Percentiles rank a stretch among this genome's conserved stretches.
Evolutionary conservation across 2,329 filamentous ascomycete species (phyloP).

Genomic region (Cladosporium sp.): DNA sequence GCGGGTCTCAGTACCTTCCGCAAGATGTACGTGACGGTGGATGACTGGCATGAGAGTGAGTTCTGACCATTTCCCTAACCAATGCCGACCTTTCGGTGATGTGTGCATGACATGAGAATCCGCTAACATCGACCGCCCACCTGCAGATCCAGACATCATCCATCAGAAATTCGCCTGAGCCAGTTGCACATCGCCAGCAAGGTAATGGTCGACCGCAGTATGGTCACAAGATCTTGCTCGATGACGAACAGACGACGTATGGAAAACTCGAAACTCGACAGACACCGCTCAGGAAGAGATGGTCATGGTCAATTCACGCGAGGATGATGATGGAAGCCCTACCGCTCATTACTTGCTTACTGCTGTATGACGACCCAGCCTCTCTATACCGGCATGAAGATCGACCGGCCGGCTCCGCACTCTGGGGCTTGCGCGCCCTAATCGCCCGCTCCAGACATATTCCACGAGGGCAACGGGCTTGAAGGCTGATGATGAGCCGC

Average conservation of each 20-base stretch:
- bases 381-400: not conserved
- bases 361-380: constrained; percentile 9
- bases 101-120: not conserved
- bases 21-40: constrained; percentile 99
- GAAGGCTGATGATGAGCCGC: too few relatives aligned
- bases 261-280: not conserved
- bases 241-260: not conserved
- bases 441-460: constrained; percentile 9
- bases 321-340: not conserved
- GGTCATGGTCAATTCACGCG: not conserved
- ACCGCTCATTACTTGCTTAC: too few relatives aligned
- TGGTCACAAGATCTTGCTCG: not conserved
- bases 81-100: constrained; percentile 1
- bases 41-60: constrained; percentile 93
- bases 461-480: constrained; percentile 11
- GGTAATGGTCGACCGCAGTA: too few relatives aligned
- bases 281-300: too few relatives aligned
- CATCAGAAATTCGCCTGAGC: constrained; percentile 87
- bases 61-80: constrained; percentile 8
- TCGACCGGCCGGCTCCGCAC: constrained; percentile 11
- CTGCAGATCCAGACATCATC: constrained; percentile 80
- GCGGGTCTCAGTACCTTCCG: constrained; percentile 96
- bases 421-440: not conserved
- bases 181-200: not conserved
- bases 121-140: constrained; percentile 13